phyloP scores from a whole-genome alignment of 495 filamentous ascomycete species.

The Glonium stellatum region DNA sequence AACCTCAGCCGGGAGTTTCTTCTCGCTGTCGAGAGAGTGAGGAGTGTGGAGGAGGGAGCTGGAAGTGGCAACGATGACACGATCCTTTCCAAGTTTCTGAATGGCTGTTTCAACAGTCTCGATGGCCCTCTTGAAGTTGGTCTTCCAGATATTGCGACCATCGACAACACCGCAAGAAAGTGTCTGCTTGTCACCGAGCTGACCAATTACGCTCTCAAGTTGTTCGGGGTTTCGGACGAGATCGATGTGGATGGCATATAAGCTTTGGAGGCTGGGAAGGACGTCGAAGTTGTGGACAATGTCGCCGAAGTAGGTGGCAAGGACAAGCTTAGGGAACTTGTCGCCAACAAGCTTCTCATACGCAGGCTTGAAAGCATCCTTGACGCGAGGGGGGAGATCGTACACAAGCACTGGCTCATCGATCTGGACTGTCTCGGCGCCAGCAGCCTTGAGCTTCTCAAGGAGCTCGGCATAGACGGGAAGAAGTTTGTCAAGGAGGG shows the following conservation, averaged over 20 bases:
- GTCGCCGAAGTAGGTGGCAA: constrained; percentile 98
- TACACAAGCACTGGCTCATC: constrained; percentile 96
- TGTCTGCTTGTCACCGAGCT: constrained; percentile 75
- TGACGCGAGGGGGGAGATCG: constrained; percentile 77
- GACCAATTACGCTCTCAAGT: constrained; percentile 67
- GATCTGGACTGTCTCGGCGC: constrained; percentile 92
- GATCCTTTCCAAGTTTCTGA: constrained; percentile 89
- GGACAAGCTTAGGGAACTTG: constrained; percentile 70
- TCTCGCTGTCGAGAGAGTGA: constrained; percentile 95
- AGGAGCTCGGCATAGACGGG: constrained; percentile 90
- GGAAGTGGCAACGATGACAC: constrained; percentile 92
- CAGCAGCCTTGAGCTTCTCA: constrained; percentile 83
- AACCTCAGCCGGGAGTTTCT: constrained; percentile 87
- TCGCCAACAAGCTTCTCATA: constrained; percentile 81
- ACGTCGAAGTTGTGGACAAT: constrained; percentile 97
- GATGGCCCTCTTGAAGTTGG: constrained; percentile 86
- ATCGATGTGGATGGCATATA: constrained; percentile 86
- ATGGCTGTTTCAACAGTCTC: constrained; percentile 80
- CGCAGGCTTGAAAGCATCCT: constrained; percentile 94
- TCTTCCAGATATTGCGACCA: constrained; percentile 99
- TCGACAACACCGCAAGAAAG: constrained; percentile 95
- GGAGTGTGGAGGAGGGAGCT: constrained; percentile 95
- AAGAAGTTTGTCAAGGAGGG: constrained; percentile 81
- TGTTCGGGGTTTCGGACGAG: constrained; percentile 96
- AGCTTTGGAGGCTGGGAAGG: constrained; percentile 56